Percentiles rank a stretch among this genome's conserved stretches.
Evolutionary conservation across 192 early-diverging fungal species (phyloP).

Genomic region (Diversispora eburnea): DNA sequence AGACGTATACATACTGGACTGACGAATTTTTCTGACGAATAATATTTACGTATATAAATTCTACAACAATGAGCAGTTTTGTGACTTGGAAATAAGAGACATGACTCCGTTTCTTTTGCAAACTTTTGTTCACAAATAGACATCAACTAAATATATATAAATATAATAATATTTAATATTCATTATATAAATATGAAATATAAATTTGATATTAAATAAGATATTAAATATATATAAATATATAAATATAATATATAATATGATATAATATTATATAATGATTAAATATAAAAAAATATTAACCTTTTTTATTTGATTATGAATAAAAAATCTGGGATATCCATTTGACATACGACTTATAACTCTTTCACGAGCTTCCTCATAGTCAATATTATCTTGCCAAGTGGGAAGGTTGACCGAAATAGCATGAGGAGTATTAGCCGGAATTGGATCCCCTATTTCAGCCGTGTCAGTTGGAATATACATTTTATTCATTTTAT

Average conservation of each 20-base stretch:
- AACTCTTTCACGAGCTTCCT: slow-evolving; percentile 77
- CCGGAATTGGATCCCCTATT: slow-evolving; percentile 74
- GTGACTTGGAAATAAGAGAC: slow-evolving; percentile 73
- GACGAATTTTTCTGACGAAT: slow-evolving; percentile 3
- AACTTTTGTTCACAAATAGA: slow-evolving; percentile 56
- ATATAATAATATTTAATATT: background rate
- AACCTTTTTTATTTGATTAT: slow-evolving; percentile 66
- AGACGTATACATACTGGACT: slow-evolving; percentile 45
- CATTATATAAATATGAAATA: background rate
- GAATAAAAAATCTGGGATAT: slow-evolving; percentile 94
- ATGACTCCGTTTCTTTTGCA: slow-evolving; percentile 60
- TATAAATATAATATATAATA: background rate
- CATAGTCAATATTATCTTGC: slow-evolving; percentile 88
- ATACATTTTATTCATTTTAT: too few relatives aligned
- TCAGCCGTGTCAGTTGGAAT: slow-evolving; percentile 27
- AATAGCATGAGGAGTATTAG: slow-evolving; percentile 73
- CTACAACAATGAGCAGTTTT: slow-evolving; percentile 64
- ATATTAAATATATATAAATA: too few relatives aligned
- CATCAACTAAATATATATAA: slow-evolving; percentile 31
- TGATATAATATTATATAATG: background rate
- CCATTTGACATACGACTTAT: slow-evolving; percentile 71
- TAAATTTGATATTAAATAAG: background rate
- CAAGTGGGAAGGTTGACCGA: slow-evolving; percentile 90
- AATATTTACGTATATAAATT: slow-evolving; percentile 56
- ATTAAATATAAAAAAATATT: slow-evolving; percentile 12